Base-by-base conservation (phyloP, 331 rosid species). In the Malus hybrid region DNA sequence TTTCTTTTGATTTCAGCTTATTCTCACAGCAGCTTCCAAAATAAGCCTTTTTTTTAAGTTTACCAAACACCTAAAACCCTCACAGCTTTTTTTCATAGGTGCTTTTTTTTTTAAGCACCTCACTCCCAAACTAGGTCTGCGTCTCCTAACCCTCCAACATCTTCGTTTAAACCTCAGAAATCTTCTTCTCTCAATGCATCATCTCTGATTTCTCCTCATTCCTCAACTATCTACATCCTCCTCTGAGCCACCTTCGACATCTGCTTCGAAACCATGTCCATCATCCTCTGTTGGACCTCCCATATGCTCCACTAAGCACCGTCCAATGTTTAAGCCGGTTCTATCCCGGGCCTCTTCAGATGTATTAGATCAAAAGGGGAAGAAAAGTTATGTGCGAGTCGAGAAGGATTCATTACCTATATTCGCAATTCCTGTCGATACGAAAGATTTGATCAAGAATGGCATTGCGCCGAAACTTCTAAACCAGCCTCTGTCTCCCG, bases 351-450 rank as follows among this genome's bases (percentile, higher is more conserved):
- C 69, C 61, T 31, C 80, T 29, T 7, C 73, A 15, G 19, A 22
- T 70, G 67, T 1, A 34, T 18, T 13, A 50, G 29, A 10, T 60
- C 66, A 54, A 66, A 24, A 18, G 19, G 75, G 42, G 56, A 73
- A 64, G 59, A 8, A 11, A 5, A 28, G 32, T 56, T 85, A 81
- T 52, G 67, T 63, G 28, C 2, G 69, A 46, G 67, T 59, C 15
- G 73, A 70, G 22, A 62, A 72, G 20, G 79, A 42, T 52, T 29
- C 84, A 20, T 66, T 76, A 46, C 84, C 76, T 10, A 6, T 79
- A 42, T 85, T 64, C 68, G 13, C 57, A 5, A 73, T 85, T 79
- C 86, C 86, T 18, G 59, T 69, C 55, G 70, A 65, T 76, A 36
- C 73, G 18, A 67, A 79, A 60, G 84, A 42, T 22, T 71, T 79